These are phyloP conservation scores for Magnusiomyces suaveolens DNA, from an alignment of 1,139 yeast species.

Conservation along the genomic window DNA sequence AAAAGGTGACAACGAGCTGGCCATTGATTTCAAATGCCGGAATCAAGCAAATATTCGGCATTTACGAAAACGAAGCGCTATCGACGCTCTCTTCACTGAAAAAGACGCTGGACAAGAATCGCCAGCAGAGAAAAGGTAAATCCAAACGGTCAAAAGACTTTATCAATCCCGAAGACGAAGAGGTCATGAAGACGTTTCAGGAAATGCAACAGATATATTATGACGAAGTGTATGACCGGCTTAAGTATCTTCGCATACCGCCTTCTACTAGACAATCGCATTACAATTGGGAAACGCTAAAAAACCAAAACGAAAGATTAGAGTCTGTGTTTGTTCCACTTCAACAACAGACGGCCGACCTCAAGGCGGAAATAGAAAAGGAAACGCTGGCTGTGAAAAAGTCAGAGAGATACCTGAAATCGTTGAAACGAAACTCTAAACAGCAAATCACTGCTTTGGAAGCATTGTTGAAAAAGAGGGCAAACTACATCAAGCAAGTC, in stretches of 20 bases:
- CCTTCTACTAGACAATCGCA: conserved; percentile 19
- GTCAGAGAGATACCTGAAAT: conserved; percentile 14
- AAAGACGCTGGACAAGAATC: conserved; percentile 4
- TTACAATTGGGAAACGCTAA: conserved; percentile 17
- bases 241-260: conserved; percentile 19
- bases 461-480: background rate
- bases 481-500: background rate
- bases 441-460: conserved; percentile 5
- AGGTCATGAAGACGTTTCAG: conserved; percentile 8
- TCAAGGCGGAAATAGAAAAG: conserved; percentile 20
- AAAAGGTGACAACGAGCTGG: background rate
- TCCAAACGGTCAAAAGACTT: background rate
- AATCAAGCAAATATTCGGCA: background rate
- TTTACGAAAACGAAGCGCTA: background rate
- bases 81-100: conserved; percentile 1
- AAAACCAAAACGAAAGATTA: conserved; percentile 17
- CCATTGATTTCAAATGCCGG: background rate
- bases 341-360: conserved; percentile 20
- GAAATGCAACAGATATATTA: conserved; percentile 1
- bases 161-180: background rate
- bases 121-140: background rate
- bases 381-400: conserved; percentile 15
- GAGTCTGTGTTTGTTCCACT: conserved; percentile 21
- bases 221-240: conserved; percentile 10
- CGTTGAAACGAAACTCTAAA: conserved; percentile 12